A percentile compares a stretch with the other conserved stretches of the same genome.
Evolutionary conservation across 2,329 filamentous ascomycete genomes (phyloP).

Genomic region (Exserohilum rostratum): DNA sequence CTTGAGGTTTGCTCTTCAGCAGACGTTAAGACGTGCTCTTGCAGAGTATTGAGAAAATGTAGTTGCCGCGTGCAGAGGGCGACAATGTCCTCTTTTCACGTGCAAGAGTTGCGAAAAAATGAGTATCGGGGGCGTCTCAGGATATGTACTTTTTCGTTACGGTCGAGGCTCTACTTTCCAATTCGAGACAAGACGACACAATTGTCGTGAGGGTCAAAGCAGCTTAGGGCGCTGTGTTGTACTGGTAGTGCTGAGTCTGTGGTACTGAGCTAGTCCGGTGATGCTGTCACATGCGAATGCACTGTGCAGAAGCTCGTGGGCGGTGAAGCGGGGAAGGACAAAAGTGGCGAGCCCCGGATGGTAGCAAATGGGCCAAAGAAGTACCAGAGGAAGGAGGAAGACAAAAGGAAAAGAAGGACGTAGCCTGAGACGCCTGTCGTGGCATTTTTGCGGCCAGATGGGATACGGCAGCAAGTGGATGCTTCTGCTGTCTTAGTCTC

Average conservation of each 20-base stretch:
- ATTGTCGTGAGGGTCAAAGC: not conserved
- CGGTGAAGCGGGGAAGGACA: conserved; percentile 16
- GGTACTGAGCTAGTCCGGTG: conserved; percentile 18
- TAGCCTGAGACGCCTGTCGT: conserved; percentile 6
- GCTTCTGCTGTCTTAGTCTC: conserved; percentile 18
- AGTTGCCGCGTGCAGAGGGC: not conserved
- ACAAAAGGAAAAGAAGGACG: conserved; percentile 7
- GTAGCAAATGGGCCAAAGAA: not conserved
- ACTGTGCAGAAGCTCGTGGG: conserved; percentile 17
- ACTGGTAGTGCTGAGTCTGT: conserved; percentile 3
- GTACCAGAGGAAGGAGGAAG: conserved; percentile 3
- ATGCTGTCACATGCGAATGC: conserved; percentile 40
- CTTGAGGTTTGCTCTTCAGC: not conserved
- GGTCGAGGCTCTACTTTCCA: not conserved
- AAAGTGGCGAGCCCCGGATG: not conserved
- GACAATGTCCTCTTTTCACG: not conserved
- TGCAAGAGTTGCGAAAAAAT: not conserved
- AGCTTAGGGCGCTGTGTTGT: not conserved
- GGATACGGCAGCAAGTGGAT: conserved; percentile 26
- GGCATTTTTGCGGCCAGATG: conserved; percentile 24
- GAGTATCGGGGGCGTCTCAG: not conserved
- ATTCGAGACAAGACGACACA: not conserved
- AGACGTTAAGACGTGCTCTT: not conserved
- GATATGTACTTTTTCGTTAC: conserved; percentile 3
- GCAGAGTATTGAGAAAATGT: not conserved